A percentile compares a stretch with the other conserved stretches of the same genome.
Conservation (phyloP, 345 rosid genomes). For the Eucalyptus virginea region DNA sequence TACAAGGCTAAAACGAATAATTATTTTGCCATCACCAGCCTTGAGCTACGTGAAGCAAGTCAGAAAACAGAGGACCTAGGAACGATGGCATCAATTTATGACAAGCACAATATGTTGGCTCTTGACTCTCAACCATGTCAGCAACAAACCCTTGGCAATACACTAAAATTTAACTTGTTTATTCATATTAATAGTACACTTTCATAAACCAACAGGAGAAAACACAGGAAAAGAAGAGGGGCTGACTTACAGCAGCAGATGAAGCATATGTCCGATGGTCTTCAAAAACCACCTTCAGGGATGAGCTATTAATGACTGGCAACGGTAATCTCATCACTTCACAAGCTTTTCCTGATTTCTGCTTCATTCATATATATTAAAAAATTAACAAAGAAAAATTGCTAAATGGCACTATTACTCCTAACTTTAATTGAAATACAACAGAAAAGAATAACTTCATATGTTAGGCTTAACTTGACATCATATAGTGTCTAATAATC, state of each 20-base stretch:
- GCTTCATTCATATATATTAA: not conserved
- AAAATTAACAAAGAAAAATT: not conserved
- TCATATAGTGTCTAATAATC: not conserved
- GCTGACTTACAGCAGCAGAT: constrained; percentile 62
- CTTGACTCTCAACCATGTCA: not conserved
- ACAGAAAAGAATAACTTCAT: not conserved
- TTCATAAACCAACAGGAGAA: not conserved
- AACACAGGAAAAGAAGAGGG: not conserved
- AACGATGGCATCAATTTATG: not conserved
- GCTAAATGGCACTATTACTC: not conserved
- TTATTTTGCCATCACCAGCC: not conserved
- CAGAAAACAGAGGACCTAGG: not conserved
- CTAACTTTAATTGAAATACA: not conserved
- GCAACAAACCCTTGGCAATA: not conserved
- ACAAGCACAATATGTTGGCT: not conserved
- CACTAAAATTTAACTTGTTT: not conserved
- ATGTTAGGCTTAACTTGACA: not conserved
- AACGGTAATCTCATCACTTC: constrained; percentile 67
- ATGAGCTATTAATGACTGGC: constrained; percentile 67
- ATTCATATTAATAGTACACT: not conserved
- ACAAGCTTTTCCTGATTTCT: constrained; percentile 85
- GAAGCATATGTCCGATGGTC: constrained; percentile 95
- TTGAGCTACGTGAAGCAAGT: not conserved
- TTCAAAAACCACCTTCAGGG: constrained; percentile 77
- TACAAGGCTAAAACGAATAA: not conserved